Base-by-base conservation (phyloP, 768 basidiomycete species). In the Hericium erinaceus region DNA sequence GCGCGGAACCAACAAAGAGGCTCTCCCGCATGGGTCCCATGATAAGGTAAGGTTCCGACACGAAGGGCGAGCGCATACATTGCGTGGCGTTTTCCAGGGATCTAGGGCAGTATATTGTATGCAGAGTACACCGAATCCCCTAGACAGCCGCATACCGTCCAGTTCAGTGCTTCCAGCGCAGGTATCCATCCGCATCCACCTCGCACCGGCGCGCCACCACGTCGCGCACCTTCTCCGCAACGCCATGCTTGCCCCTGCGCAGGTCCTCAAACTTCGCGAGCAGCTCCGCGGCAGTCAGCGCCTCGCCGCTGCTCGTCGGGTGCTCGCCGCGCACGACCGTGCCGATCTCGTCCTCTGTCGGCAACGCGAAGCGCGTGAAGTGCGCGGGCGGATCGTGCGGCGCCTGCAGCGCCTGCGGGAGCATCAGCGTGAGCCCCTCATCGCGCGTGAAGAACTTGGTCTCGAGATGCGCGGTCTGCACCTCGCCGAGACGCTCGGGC, bases 221-320 rank as follows among this genome's bases (percentile, higher is more conserved):
- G 61, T 94, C 92, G 39, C 80, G 61, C 20, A 95, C 75, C 72
- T 94, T 97, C 64, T 85, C 84, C 64, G 71, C 75, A 2, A 91
- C 81, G 26, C 89, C 91, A 62, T 63, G 52, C 71, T 82, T 82
- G 28, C 79, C 74, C 60, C 72, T 66, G 33, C 77, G 75, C 51
- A 78, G 60, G 28, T 74, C 70, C 41, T 77, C 71, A 60, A 84
- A 84, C 65, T 77, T 77, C 24, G 75, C 70, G 5, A 90, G 64
- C 48, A 94, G 68, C 64, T 93, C 89, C 39, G 81, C 75, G 55
- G 80, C 67, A 8, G 77, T 85, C 26, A 88, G 63, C 18, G 81
- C 81, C 60, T 80, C 81, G 22, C 76, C 77, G 18, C 84, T 85
- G 56, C 83, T 84, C 12, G 78, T 75, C n/a, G 68, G 67, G 64